Evolutionary conservation across 768 basidiomycete species (phyloP), one percentile per base, ranked within the genome.

Genomic region (Rhodotorula diobovata): DNA sequence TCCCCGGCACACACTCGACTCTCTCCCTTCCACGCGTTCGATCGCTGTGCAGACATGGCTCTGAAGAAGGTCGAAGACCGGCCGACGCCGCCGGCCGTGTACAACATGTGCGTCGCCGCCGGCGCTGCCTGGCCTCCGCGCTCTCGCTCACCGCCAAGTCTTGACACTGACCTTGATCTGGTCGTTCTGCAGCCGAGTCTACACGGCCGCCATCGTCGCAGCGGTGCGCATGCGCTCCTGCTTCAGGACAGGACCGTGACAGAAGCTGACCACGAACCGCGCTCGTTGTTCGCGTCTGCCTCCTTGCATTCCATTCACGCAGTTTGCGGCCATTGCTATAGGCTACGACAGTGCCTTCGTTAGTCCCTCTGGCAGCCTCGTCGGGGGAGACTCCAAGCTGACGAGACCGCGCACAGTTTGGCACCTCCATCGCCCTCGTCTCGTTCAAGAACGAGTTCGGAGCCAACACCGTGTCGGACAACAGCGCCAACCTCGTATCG

Each of bases 361-460:
- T 8, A 14, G 23, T 50, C 23, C 34, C n/a, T 35, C 14, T 6
- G 20, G n/a, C 10, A 32, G 8, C 41, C 15, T 37, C 32, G 28
- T 50, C 46, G 32, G 2, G 20, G 41, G 1, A 11, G 80, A 77
- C 81, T 81, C 68, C 82, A 83, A 70, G 80, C 81, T 15, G 83
- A 83, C 14, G n/a, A 14, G 4, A 1, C 7, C 10, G 2, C 7
- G 14, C 12, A 15, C 85, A 84, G 77, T 82, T 84, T 66, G 83
- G 84, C 18, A 83, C 82, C 0, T 82, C 84, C 0, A 80, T 84
- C 67, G 78, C 83, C 48, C 67, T 81, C 28, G 34, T 73, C 10
- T 82, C 81, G 39, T 85, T 85, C 81, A 82, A 84, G 72, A 61
- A 70, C 32, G 84, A 83, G 55, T 86, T 85, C 61, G 81, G 81